A percentile compares a stretch with the other conserved stretches of the same genome.
Conservation (phyloP, 2,329 filamentous ascomycete genomes). For the Colletotrichum plurivorum region DNA sequence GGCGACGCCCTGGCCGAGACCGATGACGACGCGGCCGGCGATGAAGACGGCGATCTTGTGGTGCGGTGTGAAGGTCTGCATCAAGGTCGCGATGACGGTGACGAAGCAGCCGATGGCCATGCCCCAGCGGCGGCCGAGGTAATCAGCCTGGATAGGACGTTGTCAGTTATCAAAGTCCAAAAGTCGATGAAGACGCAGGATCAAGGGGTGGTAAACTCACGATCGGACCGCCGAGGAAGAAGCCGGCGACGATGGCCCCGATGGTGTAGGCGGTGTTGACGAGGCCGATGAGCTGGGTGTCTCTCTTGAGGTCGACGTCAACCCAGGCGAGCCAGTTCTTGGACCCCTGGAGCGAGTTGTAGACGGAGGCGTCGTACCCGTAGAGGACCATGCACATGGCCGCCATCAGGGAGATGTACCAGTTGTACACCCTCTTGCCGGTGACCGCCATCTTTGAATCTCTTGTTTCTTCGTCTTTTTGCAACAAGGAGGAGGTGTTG, state of each 20-base stretch:
- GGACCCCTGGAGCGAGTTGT: constrained; percentile 79
- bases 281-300: constrained; percentile 61
- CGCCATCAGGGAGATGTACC: constrained; percentile 73
- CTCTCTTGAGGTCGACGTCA: constrained; percentile 61
- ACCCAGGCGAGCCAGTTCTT: constrained; percentile 77
- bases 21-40: constrained; percentile 77
- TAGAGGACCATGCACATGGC: constrained; percentile 83
- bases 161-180: not conserved
- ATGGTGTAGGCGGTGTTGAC: constrained; percentile 80
- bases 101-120: constrained; percentile 76
- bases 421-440: constrained; percentile 39
- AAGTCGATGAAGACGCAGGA: too few relatives aligned
- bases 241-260: constrained; percentile 78
- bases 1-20: constrained; percentile 78
- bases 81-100: constrained; percentile 77
- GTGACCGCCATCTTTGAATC: constrained; percentile 32
- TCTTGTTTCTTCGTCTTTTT: not conserved
- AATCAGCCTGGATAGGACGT: constrained; percentile 60
- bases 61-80: constrained; percentile 75
- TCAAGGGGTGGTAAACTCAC: constrained; percentile 48
- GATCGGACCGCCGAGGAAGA: constrained; percentile 76
- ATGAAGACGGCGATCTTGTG: constrained; percentile 77
- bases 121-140: constrained; percentile 72
- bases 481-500: not conserved
- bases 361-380: constrained; percentile 81